phyloP scores from a whole-genome alignment of 352 stramenopile species.

The Phytophthora lateralis region DNA sequence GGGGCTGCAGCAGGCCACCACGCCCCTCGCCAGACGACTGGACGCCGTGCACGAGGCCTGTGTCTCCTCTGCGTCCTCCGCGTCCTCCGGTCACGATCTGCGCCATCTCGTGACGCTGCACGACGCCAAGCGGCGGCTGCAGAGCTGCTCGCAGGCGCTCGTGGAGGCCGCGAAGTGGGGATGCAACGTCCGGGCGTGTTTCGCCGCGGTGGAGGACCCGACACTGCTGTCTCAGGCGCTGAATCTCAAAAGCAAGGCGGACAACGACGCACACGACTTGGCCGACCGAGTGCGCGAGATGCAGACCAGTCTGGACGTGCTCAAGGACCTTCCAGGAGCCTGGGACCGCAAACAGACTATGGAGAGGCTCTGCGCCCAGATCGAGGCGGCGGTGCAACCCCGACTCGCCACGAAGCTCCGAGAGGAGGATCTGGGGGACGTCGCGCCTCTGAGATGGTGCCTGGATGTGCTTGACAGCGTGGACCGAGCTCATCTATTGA shows the following conservation, averaged over 20 bases:
- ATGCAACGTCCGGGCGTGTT: conserved; percentile 64
- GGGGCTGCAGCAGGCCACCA: conserved; percentile 46
- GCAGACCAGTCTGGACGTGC: conserved; percentile 61
- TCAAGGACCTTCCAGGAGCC: conserved; percentile 65
- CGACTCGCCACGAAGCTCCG: conserved; percentile 47
- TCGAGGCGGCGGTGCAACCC: conserved; percentile 56
- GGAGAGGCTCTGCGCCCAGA: conserved; percentile 56
- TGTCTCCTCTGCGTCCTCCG: conserved; percentile 4
- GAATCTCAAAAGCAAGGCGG: conserved; percentile 7
- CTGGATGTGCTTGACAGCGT: conserved; percentile 61
- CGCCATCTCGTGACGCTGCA: conserved; percentile 68
- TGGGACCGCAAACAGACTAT: conserved; percentile 60
- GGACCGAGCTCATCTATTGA: conserved; percentile 44
- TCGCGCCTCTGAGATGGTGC: conserved; percentile 50
- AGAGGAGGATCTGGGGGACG: conserved; percentile 46
- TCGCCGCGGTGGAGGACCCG: conserved; percentile 49
- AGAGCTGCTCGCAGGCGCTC: conserved; percentile 70
- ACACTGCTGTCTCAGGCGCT: conserved; percentile 22
- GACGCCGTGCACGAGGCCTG: conserved; percentile 47
- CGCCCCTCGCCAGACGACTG: conserved; percentile 49
- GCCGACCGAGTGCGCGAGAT: conserved; percentile 64
- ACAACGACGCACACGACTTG: conserved; percentile 31
- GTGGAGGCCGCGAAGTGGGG: conserved; percentile 71
- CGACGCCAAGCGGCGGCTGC: conserved; percentile 66
- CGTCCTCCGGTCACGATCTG: conserved; percentile 36